Evolutionary conservation across 257 asterid species (phyloP).

Genomic region (Anisodus acutangulus): DNA sequence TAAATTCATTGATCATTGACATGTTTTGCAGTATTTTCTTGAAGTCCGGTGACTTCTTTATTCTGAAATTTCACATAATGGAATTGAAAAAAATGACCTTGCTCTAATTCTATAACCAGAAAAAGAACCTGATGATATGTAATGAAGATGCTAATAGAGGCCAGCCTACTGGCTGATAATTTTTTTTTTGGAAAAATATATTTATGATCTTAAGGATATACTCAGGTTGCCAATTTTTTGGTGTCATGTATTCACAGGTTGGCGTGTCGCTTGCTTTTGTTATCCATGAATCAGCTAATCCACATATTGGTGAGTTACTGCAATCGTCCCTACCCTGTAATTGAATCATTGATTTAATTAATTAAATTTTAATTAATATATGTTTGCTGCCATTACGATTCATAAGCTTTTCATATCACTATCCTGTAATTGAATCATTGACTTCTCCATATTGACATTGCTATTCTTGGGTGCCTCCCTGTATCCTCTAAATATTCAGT

Average conservation of each 20-base stretch:
- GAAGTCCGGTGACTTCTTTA: background rate
- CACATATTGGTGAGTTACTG: slow-evolving; percentile 80
- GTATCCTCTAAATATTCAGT: background rate
- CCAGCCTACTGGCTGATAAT: background rate
- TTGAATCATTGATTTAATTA: background rate
- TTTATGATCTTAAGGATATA: slow-evolving; percentile 31
- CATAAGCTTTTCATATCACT: background rate
- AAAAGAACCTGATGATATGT: slow-evolving; percentile 11
- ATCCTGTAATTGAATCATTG: slow-evolving; percentile 24
- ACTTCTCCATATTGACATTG: background rate
- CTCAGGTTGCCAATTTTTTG: slow-evolving; percentile 32
- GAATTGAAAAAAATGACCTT: background rate
- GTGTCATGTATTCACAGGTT: slow-evolving; percentile 60
- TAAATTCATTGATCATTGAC: background rate
- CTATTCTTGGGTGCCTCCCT: background rate
- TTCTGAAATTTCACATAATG: background rate
- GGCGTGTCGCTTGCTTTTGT: slow-evolving; percentile 99
- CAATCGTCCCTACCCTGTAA: background rate
- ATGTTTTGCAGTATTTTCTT: background rate
- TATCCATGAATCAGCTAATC: slow-evolving; percentile 99
- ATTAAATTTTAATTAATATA: background rate
- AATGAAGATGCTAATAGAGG: background rate
- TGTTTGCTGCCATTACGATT: background rate
- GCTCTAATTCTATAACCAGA: background rate
- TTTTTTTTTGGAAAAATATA: background rate